Evolutionary conservation across 768 basidiomycete species (phyloP).

Genomic region (Auricularia heimuer): DNA sequence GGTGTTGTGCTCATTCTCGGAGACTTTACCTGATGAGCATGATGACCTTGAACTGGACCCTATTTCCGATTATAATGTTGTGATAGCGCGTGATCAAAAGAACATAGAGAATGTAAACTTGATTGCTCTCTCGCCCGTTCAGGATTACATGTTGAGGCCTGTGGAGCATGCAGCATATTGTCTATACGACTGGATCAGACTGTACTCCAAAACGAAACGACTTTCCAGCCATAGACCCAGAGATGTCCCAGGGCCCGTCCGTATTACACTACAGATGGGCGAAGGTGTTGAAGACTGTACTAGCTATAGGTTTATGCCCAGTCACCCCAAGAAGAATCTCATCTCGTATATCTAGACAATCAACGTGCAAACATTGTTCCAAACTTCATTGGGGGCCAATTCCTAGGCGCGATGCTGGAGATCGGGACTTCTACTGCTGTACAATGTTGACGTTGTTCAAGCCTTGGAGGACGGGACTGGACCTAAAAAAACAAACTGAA

Average conservation of each 20-base stretch:
- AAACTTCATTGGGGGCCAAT: background rate
- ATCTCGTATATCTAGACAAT: background rate
- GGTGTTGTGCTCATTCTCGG: background rate
- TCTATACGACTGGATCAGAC: conserved; percentile 1
- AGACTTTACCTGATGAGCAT: too few species aligned
- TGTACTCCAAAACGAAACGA: background rate
- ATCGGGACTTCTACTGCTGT: background rate
- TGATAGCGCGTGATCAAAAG: background rate
- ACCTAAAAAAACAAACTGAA: conserved; percentile 13
- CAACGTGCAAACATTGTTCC: too few species aligned
- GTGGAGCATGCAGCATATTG: background rate
- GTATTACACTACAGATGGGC: background rate
- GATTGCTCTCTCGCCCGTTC: background rate
- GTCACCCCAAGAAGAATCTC: background rate
- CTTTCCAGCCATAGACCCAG: background rate
- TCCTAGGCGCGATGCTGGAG: background rate
- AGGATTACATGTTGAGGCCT: conserved; percentile 1
- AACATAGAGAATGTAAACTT: background rate
- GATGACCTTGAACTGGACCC: background rate
- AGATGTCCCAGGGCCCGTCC: background rate
- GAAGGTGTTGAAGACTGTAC: background rate
- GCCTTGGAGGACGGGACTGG: conserved; percentile 17
- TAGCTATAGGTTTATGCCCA: background rate
- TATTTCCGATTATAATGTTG: background rate
- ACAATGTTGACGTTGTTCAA: conserved; percentile 7